phyloP scores from a whole-genome alignment of 2,329 filamentous ascomycete genomes.

The Cercospora sesami region DNA sequence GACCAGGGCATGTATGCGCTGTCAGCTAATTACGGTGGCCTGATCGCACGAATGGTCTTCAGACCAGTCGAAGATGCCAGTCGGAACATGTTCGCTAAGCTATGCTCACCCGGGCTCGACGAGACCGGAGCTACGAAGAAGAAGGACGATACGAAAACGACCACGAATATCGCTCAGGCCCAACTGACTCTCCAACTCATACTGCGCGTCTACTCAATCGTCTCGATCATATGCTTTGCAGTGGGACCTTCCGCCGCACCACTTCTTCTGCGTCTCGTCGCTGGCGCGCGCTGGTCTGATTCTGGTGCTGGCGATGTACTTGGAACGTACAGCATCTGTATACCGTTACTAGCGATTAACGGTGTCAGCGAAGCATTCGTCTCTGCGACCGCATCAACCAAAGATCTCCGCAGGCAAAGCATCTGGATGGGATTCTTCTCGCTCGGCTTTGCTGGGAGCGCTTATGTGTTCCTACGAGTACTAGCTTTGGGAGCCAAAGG shows the following conservation, averaged over 20 bases:
- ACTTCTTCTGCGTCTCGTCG: conserved; percentile 70
- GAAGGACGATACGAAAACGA: not conserved
- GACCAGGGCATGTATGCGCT: conserved; percentile 91
- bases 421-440: conserved; percentile 84
- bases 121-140: conserved; percentile 36
- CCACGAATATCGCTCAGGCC: conserved; percentile 41
- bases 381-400: conserved; percentile 74
- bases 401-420: conserved; percentile 74
- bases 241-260: conserved; percentile 76
- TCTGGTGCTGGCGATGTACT: conserved; percentile 73
- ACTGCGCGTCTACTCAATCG: conserved; percentile 70
- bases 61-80: conserved; percentile 95
- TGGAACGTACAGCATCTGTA: conserved; percentile 83
- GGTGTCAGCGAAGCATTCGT: conserved; percentile 92
- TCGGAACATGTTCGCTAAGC: conserved; percentile 81
- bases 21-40: conserved; percentile 86
- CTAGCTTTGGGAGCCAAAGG: conserved; percentile 72
- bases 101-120: conserved; percentile 57
- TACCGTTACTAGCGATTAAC: conserved; percentile 88
- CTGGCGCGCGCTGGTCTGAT: conserved; percentile 72
- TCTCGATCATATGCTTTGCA: conserved; percentile 67
- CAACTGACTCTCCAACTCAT: conserved; percentile 61
- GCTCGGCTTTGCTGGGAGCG: conserved; percentile 68
- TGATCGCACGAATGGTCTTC: conserved; percentile 84
- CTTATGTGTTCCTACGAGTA: conserved; percentile 72